These are phyloP conservation scores for Teunomyces atbi DNA, from an alignment of 805 yeast genomes.

Conservation along the genomic window DNA sequence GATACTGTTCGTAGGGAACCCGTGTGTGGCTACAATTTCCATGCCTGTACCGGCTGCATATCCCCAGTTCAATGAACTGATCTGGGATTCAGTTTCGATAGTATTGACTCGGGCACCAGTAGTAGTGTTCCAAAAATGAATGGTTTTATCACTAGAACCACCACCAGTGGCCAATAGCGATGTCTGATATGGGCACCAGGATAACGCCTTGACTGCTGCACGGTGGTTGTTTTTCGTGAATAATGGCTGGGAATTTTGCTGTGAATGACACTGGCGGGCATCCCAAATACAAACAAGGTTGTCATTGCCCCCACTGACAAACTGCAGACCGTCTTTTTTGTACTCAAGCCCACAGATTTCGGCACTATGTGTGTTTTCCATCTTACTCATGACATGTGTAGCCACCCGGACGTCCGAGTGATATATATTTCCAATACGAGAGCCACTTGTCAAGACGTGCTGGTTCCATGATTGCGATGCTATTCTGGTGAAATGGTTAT, in stretches of 20 bases:
- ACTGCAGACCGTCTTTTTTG: slow-evolving; percentile 76
- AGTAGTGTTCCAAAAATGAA: slow-evolving; percentile 93
- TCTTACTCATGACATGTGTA: slow-evolving; percentile 63
- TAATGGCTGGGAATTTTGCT: slow-evolving; percentile 46
- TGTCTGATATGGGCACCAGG: slow-evolving; percentile 89
- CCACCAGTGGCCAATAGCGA: slow-evolving; percentile 95
- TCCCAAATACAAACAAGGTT: slow-evolving; percentile 94
- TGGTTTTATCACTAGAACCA: slow-evolving; percentile 83
- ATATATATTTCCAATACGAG: slow-evolving; percentile 78
- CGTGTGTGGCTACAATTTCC: slow-evolving; percentile 93
- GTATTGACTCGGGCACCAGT: slow-evolving; percentile 85
- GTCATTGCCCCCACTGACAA: slow-evolving; percentile 94
- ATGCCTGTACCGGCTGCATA: slow-evolving; percentile 64
- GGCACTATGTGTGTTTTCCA: slow-evolving; percentile 59
- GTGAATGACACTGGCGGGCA: slow-evolving; percentile 49
- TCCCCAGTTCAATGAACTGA: slow-evolving; percentile 93
- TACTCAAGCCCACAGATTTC: slow-evolving; percentile 93
- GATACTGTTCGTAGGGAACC: slow-evolving; percentile 83
- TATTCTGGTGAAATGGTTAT: slow-evolving; percentile 62
- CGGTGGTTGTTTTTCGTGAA: slow-evolving; percentile 76
- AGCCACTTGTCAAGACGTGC: slow-evolving; percentile 81
- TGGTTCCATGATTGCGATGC: slow-evolving; percentile 84
- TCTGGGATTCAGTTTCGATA: slow-evolving; percentile 90
- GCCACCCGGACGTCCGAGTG: slow-evolving; percentile 89
- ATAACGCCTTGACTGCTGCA: slow-evolving; percentile 93